Conservation (phyloP, 2,329 filamentous ascomycete species). For the Talaromyces rugulosus region DNA sequence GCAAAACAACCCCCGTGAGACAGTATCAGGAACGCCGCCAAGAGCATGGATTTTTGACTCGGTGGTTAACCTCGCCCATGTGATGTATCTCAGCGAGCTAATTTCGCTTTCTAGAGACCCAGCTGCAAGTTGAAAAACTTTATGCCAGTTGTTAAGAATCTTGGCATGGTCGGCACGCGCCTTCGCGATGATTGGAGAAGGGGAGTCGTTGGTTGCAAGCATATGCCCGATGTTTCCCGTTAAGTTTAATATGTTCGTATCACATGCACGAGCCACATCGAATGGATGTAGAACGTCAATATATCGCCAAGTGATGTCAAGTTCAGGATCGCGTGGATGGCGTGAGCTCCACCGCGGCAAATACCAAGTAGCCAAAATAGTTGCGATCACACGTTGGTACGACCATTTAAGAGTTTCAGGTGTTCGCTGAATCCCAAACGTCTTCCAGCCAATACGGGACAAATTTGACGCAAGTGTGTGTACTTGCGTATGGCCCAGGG, state of each 20-base stretch:
- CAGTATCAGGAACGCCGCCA: conserved; percentile 13
- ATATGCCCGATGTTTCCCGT: neutral
- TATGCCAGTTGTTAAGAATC: neutral
- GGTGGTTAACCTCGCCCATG: conserved; percentile 22
- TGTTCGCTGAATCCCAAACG: neutral
- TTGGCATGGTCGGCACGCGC: neutral
- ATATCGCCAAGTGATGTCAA: conserved; percentile 24
- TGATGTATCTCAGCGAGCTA: conserved; percentile 13
- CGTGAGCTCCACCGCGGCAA: conserved; percentile 5
- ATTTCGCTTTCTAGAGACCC: neutral
- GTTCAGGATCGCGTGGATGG: conserved; percentile 5
- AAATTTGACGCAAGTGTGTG: neutral
- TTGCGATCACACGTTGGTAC: neutral
- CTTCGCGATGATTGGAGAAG: neutral
- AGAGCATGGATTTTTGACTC: conserved; percentile 19
- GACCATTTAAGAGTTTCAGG: neutral
- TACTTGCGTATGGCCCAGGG: conserved; percentile 8
- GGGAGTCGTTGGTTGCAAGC: neutral
- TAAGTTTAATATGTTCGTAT: neutral
- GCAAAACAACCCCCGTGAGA: conserved; percentile 16
- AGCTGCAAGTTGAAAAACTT: neutral
- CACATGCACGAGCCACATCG: conserved; percentile 5
- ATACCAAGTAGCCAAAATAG: conserved; percentile 5
- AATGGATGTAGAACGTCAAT: conserved; percentile 25
- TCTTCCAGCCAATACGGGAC: neutral